A percentile compares a stretch with the other conserved stretches of the same genome.
phyloP scores from a whole-genome alignment of 2,329 filamentous ascomycete species.

The Sporothrix sp. region DNA sequence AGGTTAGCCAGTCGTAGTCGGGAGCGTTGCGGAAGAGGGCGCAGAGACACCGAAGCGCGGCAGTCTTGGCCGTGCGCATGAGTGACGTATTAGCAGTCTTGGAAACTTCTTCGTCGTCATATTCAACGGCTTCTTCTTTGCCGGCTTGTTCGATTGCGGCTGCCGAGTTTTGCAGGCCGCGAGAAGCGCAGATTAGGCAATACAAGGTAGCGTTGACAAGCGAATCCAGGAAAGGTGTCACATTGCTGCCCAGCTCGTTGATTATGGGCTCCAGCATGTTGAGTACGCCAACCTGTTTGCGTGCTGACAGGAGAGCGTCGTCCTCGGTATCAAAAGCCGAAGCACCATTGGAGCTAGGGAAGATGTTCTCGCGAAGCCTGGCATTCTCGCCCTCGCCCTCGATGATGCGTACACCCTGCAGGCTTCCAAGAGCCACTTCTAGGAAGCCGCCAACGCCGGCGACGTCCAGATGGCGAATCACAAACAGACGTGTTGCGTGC shows the following conservation, averaged over 20 bases:
- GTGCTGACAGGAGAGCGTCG: conserved; percentile 42
- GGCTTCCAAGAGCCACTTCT: conserved; percentile 64
- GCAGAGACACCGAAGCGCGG: conserved; percentile 73
- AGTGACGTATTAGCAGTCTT: conserved; percentile 37
- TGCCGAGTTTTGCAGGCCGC: conserved; percentile 34
- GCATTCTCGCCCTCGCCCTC: conserved; percentile 23
- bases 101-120: not conserved
- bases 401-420: conserved; percentile 52
- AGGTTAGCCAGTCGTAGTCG: conserved; percentile 58
- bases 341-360: conserved; percentile 29
- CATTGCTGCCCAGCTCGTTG: conserved; percentile 67
- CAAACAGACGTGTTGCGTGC: conserved; percentile 68
- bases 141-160: conserved; percentile 23
- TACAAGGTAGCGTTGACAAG: conserved; percentile 72
- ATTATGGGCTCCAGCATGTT: conserved; percentile 88
- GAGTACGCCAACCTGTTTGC: conserved; percentile 82
- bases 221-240: conserved; percentile 55
- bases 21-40: conserved; percentile 66
- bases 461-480: conserved; percentile 66
- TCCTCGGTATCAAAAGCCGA: not conserved
- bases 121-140: conserved; percentile 21
- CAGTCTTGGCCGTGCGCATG: conserved; percentile 55
- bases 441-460: conserved; percentile 73
- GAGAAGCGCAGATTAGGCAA: conserved; percentile 64
- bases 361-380: conserved; percentile 40